Evolutionary conservation across 805 yeast species (phyloP).

Genomic region (Saccharomycopsis amapae): DNA sequence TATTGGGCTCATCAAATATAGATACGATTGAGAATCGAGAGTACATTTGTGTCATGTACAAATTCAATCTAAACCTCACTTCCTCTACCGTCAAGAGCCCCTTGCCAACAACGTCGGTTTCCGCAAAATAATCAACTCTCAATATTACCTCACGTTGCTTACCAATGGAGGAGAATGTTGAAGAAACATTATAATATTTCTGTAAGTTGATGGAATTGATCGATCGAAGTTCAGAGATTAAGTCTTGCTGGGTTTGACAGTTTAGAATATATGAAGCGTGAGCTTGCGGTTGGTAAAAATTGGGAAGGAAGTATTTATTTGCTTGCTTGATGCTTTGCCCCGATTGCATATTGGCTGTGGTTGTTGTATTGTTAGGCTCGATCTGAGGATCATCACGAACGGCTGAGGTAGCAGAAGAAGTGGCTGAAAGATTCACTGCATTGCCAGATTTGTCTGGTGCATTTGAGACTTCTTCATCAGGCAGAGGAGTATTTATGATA

Average conservation of each 20-base stretch:
- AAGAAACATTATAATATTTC: slow-evolving; percentile 5
- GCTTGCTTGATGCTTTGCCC: not conserved
- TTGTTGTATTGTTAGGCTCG: no score
- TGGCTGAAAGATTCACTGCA: no score
- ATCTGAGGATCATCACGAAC: no score
- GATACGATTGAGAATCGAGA: slow-evolving; percentile 50
- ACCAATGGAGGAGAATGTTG: slow-evolving; percentile 11
- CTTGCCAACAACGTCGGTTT: slow-evolving; percentile 44
- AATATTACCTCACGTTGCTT: slow-evolving; percentile 9
- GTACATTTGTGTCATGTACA: slow-evolving; percentile 44
- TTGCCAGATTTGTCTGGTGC: no score
- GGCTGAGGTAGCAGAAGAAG: no score
- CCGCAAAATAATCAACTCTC: slow-evolving; percentile 16
- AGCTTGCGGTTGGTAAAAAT: not conserved
- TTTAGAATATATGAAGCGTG: not conserved
- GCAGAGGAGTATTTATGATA: no score
- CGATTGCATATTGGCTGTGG: slow-evolving; percentile 1
- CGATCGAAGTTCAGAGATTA: slow-evolving; percentile 3
- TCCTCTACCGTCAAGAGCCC: slow-evolving; percentile 55
- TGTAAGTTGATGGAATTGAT: slow-evolving; percentile 2
- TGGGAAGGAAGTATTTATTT: not conserved
- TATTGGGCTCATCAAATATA: slow-evolving; percentile 25
- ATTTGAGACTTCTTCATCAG: no score
- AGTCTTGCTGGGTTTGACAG: slow-evolving; percentile 7
- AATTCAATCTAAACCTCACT: slow-evolving; percentile 45